Base-by-base conservation (phyloP, 192 early-diverging fungal genomes). In the Oehlia diaphana region DNA sequence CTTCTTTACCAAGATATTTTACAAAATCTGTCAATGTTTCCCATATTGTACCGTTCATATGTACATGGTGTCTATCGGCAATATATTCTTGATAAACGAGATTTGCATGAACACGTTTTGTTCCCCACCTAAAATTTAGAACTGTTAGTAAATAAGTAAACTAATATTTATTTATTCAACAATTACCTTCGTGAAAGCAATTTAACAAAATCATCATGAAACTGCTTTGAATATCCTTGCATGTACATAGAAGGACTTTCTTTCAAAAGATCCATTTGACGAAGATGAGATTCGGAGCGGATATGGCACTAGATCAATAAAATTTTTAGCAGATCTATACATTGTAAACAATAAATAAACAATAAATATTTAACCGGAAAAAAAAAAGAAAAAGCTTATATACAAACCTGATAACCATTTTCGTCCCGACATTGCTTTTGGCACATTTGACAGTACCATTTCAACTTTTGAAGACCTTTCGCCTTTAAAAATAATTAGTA, bases 31-130 rank as follows among this genome's bases (percentile, higher is more conserved):
- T 87, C 39, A 99, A 84, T n/a, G 96, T 90, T 5, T 91, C 86
- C 98, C 98, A 99, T 71, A 90, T 82, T 0, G 98, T 99, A 2
- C 96, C 87, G 79, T 98, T 99, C 96, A 99, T 97, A 80, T 99
- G 98, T 62, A 96, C 78, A 84, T 99, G 98, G 69, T 94, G 87
- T 39, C 93, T 85, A 83, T 99, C 95, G 7, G 92, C 84, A 78
- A 99, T 95, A 47, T 96, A 96, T 83, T 99, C 98, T 82, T 99
- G 95, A 87, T 99, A 99, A 2, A 98, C 95, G 23, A 93, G 90
- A 82, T 99, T 98, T n/a, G 96, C 96, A 37, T 91, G 83, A 12
- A 97, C 94, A 69, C 93, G 88, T 72, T 94, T 90, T 0, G 94
- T 96, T 7, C 92, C 92, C 79, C 93, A 94, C 70, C 95, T 86